Percentiles rank a stretch among this genome's conserved stretches.
These are phyloP conservation scores for Mallotus japonicus DNA, from an alignment of 441 rosid species.

Conservation along the genomic window DNA sequence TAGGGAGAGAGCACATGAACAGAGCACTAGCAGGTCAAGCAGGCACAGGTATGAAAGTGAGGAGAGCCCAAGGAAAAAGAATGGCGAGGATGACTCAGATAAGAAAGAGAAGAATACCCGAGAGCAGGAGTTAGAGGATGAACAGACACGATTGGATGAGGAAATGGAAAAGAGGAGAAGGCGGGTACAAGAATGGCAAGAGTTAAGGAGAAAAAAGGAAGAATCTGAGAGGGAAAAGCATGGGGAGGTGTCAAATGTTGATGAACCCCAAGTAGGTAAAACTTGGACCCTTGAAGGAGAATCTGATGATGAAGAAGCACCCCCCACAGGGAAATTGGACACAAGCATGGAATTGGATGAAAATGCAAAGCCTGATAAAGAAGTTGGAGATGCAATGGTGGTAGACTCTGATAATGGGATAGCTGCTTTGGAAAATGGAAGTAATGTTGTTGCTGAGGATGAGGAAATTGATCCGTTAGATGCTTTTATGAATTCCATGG, in stretches of 20 bases:
- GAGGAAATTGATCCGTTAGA: conserved; percentile 91
- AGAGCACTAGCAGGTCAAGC: conserved; percentile 48
- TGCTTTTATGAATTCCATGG: conserved; percentile 78
- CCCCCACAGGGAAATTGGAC: conserved; percentile 39
- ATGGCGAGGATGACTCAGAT: conserved; percentile 43
- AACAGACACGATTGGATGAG: conserved; percentile 70
- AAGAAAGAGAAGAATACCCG: conserved; percentile 52
- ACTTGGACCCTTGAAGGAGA: conserved; percentile 89
- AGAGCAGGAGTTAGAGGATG: conserved; percentile 72
- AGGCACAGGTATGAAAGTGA: conserved; percentile 49
- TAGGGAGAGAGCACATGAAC: conserved; percentile 52
- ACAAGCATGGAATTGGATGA: conserved; percentile 55
- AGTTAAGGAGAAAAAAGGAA: conserved; percentile 79
- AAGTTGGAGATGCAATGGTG: conserved; percentile 48
- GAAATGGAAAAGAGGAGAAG: conserved; percentile 92
- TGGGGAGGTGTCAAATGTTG: conserved; percentile 40
- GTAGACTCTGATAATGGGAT: conserved; percentile 40
- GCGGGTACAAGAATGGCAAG: conserved; percentile 99
- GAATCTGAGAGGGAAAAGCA: conserved; percentile 57
- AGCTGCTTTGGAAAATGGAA: conserved; percentile 39
- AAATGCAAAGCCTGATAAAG: conserved; percentile 39
- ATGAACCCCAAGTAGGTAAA: conserved; percentile 62
- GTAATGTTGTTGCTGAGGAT: conserved; percentile 42
- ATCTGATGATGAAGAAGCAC: conserved; percentile 87
- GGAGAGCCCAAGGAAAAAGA: conserved; percentile 49